A percentile compares a stretch with the other conserved stretches of the same genome.
Evolutionary conservation across 805 yeast species (phyloP).

Genomic region (Nakazawaea ernobii): DNA sequence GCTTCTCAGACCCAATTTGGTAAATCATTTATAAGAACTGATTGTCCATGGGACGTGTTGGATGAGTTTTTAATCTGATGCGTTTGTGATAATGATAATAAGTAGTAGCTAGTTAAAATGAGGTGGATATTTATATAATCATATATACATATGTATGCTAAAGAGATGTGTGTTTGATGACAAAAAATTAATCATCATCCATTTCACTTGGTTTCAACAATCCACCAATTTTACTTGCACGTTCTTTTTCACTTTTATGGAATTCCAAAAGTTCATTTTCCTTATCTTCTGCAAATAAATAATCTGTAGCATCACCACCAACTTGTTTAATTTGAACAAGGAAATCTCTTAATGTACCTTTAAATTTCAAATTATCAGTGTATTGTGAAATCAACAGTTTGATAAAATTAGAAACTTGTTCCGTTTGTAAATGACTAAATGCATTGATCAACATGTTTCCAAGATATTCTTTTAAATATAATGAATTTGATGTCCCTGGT

Average conservation of each 20-base stretch:
- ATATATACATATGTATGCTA: not conserved
- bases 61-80: not conserved
- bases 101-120: not conserved
- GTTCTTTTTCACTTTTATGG: slow-evolving; percentile 65
- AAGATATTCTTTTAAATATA: slow-evolving; percentile 72
- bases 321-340: slow-evolving; percentile 91
- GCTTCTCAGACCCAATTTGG: slow-evolving; percentile 5
- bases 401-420: slow-evolving; percentile 78
- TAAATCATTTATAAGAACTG: not conserved
- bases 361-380: slow-evolving; percentile 69
- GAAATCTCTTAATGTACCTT: slow-evolving; percentile 87
- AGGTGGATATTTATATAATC: not conserved
- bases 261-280: slow-evolving; percentile 71
- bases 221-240: slow-evolving; percentile 87
- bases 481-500: slow-evolving; percentile 76
- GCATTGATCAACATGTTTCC: slow-evolving; percentile 79
- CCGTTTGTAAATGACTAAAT: slow-evolving; percentile 85
- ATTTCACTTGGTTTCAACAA: slow-evolving; percentile 90
- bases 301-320: slow-evolving; percentile 95
- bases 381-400: slow-evolving; percentile 70
- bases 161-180: not conserved
- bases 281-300: slow-evolving; percentile 89
- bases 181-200: slow-evolving; percentile 54
- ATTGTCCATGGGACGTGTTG: slow-evolving; percentile 3
- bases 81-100: too few relatives aligned